Evolutionary conservation across 1,139 yeast genomes (phyloP).

Genomic region (Diutina rugosa): DNA sequence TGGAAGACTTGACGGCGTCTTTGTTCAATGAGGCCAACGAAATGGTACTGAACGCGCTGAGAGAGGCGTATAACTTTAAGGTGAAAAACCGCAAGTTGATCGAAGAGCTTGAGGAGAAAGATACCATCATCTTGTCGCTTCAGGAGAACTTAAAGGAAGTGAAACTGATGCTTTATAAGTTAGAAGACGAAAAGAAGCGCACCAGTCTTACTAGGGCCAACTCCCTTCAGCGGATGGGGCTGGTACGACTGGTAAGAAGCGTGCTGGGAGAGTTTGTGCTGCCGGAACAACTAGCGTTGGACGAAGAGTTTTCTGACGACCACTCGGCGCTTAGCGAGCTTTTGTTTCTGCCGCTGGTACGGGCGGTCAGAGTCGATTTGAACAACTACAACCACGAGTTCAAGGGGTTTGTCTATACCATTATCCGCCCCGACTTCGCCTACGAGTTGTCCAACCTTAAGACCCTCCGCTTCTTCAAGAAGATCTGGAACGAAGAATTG

Average conservation of each 20-base stretch:
- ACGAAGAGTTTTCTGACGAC: slow-evolving; percentile 3
- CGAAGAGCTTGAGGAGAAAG: slow-evolving; percentile 62
- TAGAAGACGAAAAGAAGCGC: slow-evolving; percentile 21
- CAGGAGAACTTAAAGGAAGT: slow-evolving; percentile 61
- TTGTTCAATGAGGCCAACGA: slow-evolving; percentile 70
- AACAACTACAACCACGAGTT: slow-evolving; percentile 28
- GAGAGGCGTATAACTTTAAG: slow-evolving; percentile 41
- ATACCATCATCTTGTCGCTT: slow-evolving; percentile 49
- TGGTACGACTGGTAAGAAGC: not conserved
- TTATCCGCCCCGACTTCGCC: slow-evolving; percentile 22
- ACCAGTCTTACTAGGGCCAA: slow-evolving; percentile 4
- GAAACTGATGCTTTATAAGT: slow-evolving; percentile 31
- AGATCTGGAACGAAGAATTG: slow-evolving; percentile 62
- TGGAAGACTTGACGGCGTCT: slow-evolving; percentile 66
- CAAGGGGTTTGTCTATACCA: slow-evolving; percentile 21
- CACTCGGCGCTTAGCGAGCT: slow-evolving; percentile 2
- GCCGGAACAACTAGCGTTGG: slow-evolving; percentile 5
- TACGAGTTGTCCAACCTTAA: slow-evolving; percentile 30
- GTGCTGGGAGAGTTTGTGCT: not conserved
- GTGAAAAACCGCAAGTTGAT: slow-evolving; percentile 16
- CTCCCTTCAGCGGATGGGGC: slow-evolving; percentile 4
- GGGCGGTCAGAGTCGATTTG: slow-evolving; percentile 49
- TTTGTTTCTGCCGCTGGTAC: slow-evolving; percentile 41
- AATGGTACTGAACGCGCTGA: slow-evolving; percentile 64
- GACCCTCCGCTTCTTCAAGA: slow-evolving; percentile 50